Percentiles rank a stretch among this genome's conserved stretches.
These are phyloP conservation scores for Spiromastix sp. DNA, from an alignment of 2,329 filamentous ascomycete genomes.

Conservation along the genomic window DNA sequence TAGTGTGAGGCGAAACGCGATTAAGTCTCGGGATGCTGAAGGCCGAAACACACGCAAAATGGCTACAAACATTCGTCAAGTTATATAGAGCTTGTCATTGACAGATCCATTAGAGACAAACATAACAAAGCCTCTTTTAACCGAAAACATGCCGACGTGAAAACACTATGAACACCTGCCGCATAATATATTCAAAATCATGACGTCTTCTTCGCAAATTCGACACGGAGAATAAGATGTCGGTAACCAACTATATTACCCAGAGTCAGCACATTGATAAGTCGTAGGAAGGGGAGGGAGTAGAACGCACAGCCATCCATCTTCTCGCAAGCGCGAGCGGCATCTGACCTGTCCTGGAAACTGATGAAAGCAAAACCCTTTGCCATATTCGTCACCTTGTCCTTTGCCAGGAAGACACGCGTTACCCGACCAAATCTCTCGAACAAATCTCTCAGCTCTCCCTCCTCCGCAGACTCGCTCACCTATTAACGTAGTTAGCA, in stretches of 20 bases:
- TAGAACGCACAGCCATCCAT: slow-evolving; percentile 74
- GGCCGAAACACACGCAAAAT: no score
- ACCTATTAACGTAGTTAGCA: slow-evolving; percentile 45
- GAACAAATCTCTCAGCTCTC: slow-evolving; percentile 94
- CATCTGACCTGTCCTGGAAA: slow-evolving; percentile 82
- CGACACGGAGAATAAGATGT: slow-evolving; percentile 42
- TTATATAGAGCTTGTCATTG: no score
- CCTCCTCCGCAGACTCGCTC: slow-evolving; percentile 93
- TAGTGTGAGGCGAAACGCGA: no score
- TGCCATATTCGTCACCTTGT: slow-evolving; percentile 87
- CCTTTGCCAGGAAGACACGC: slow-evolving; percentile 94
- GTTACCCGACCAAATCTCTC: slow-evolving; percentile 94
- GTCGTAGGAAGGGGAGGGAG: slow-evolving; percentile 1
- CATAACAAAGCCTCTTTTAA: no score
- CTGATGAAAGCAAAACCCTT: slow-evolving; percentile 99
- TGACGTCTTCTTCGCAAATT: slow-evolving; percentile 40
- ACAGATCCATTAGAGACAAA: no score
- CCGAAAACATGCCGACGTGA: no score
- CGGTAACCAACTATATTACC: slow-evolving; percentile 37
- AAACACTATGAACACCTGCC: no score
- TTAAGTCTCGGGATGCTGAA: no score
- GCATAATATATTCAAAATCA: no score
- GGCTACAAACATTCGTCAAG: no score
- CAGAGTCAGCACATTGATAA: background rate
- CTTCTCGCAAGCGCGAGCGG: slow-evolving; percentile 86